Conservation (phyloP, 208 protist species). For the Tetramitus jugosus region DNA sequence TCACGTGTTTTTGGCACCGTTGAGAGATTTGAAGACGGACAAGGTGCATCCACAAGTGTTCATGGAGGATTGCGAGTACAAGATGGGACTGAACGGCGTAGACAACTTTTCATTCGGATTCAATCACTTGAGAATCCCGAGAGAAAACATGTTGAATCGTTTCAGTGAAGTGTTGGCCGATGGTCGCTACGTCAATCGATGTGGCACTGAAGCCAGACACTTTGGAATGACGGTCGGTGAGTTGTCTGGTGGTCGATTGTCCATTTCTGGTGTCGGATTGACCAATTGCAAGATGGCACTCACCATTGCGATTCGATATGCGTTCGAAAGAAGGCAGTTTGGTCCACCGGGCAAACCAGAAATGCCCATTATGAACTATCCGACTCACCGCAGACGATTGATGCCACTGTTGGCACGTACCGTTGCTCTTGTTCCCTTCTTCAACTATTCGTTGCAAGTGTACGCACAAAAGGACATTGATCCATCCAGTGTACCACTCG, state of each 20-base stretch:
- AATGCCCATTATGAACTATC: constrained; percentile 22
- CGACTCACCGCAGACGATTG: constrained; percentile 6
- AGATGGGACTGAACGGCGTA: constrained; percentile 26
- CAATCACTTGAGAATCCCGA: constrained; percentile 28
- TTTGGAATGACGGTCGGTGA: constrained; percentile 10
- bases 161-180: constrained; percentile 24
- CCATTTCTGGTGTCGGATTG: not conserved
- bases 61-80: constrained; percentile 11
- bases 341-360: constrained; percentile 6
- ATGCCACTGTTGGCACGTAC: constrained; percentile 19
- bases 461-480: constrained; percentile 1
- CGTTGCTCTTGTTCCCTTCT: not conserved
- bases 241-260: constrained; percentile 1
- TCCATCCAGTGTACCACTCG: not conserved
- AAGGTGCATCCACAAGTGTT: not conserved
- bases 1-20: constrained; percentile 24
- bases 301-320: not conserved
- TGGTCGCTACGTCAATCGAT: constrained; percentile 27
- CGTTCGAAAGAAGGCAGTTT: not conserved
- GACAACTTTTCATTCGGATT: constrained; percentile 32
- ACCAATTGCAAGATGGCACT: not conserved
- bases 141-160: constrained; percentile 27
- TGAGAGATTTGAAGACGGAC: constrained; percentile 20
- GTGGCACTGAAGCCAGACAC: not conserved
- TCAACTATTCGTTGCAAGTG: not conserved